Evolutionary conservation across 148 eudicot species (phyloP).

Genomic region (Pharnaceum exiguum): DNA sequence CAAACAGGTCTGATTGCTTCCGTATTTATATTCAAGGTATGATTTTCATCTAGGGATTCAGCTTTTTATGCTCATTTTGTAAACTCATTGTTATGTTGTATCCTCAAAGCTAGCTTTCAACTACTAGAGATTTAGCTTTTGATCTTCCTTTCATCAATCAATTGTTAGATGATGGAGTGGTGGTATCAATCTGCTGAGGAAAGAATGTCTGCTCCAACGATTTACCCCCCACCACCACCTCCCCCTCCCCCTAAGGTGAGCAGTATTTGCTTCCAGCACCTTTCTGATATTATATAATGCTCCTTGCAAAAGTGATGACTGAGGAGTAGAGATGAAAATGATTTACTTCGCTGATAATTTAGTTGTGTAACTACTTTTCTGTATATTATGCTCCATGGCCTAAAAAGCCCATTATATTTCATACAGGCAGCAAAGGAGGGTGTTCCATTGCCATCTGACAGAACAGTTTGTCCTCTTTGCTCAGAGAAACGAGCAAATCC

Average conservation of each 20-base stretch:
- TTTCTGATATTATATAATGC: neutral
- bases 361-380: too few relatives aligned
- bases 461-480: slow-evolving; percentile 81
- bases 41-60: neutral
- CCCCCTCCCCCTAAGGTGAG: slow-evolving; percentile 90
- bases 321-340: too few relatives aligned
- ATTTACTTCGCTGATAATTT: too few relatives aligned
- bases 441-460: slow-evolving; percentile 73
- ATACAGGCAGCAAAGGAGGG: slow-evolving; percentile 91
- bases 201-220: slow-evolving; percentile 96
- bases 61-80: neutral
- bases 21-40: slow-evolving; percentile 91
- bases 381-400: neutral
- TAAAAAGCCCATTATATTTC: neutral
- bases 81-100: neutral
- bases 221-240: slow-evolving; percentile 96
- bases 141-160: neutral
- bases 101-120: neutral
- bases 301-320: too few relatives aligned
- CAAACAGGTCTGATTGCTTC: slow-evolving; percentile 96
- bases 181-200: slow-evolving; percentile 99
- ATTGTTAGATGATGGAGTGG: slow-evolving; percentile 96
- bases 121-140: neutral
- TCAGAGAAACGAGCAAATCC: slow-evolving; percentile 92
- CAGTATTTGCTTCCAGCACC: neutral